These are phyloP conservation scores for Podosphaera aphanis DNA, from an alignment of 2,329 filamentous ascomycete genomes.

Conservation along the genomic window DNA sequence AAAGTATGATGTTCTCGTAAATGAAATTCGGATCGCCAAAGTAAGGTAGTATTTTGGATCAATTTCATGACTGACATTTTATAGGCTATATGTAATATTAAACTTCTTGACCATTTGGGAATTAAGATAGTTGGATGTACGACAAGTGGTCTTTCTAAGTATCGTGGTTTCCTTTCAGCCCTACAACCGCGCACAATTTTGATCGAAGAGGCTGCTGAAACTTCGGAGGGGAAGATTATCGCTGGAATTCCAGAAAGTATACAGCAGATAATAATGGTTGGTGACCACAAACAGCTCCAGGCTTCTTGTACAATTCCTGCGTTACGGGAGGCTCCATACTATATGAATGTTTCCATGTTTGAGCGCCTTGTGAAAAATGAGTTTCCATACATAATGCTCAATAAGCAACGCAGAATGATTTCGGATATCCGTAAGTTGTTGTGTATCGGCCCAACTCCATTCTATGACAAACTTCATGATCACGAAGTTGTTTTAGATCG, in stretches of 20 bases:
- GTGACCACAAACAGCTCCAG: conserved; percentile 45
- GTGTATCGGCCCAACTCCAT: conserved; percentile 20
- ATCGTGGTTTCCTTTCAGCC: conserved; percentile 35
- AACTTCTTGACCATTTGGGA: conserved; percentile 37
- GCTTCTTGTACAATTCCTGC: conserved; percentile 32
- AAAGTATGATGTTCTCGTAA: conserved; percentile 8
- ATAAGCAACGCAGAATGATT: conserved; percentile 43
- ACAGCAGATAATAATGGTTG: conserved; percentile 42
- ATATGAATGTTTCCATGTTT: conserved; percentile 42
- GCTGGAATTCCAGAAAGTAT: conserved; percentile 36
- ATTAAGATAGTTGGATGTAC: conserved; percentile 22
- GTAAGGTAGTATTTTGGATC: conserved; percentile 3
- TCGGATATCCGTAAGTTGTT: conserved; percentile 39
- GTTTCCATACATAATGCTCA: conserved; percentile 29
- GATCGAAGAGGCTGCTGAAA: conserved; percentile 48
- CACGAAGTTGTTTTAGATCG: conserved; percentile 29
- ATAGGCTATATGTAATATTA: conserved; percentile 9
- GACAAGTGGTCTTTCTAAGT: conserved; percentile 47
- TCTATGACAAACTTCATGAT: conserved; percentile 35
- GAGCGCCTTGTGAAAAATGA: conserved; percentile 38
- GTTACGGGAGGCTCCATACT: conserved; percentile 31
- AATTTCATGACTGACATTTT: conserved; percentile 2
- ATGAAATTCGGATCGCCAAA: conserved; percentile 8
- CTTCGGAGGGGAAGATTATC: conserved; percentile 28
- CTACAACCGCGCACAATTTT: conserved; percentile 36